A percentile compares a stretch with the other conserved stretches of the same genome.
Evolutionary conservation across 352 stramenopile genomes (phyloP).

Genomic region (Phytophthora cajani): DNA sequence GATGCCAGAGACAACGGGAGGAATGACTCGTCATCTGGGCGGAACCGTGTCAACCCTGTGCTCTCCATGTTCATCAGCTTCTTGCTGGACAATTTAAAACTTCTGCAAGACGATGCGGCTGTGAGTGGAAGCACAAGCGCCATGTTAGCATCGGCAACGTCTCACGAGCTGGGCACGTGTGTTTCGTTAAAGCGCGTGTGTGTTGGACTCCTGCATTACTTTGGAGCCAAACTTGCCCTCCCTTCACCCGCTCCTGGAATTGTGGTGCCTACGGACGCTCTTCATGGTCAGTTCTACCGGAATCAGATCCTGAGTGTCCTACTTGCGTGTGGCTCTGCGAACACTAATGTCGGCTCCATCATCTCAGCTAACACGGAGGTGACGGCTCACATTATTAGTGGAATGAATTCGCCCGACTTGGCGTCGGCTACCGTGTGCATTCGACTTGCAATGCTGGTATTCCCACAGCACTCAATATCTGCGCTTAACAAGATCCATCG

Average conservation of each 20-base stretch:
- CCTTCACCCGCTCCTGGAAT: slow-evolving; percentile 9
- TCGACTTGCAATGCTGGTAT: slow-evolving; percentile 85
- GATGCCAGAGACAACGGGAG: slow-evolving; percentile 20
- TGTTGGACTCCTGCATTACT: slow-evolving; percentile 74
- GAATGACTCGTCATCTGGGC: slow-evolving; percentile 14
- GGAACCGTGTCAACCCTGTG: slow-evolving; percentile 53
- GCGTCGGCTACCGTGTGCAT: slow-evolving; percentile 79
- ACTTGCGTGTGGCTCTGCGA: slow-evolving; percentile 69
- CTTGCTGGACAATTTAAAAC: slow-evolving; percentile 71
- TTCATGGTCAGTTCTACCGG: slow-evolving; percentile 67
- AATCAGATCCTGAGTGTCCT: slow-evolving; percentile 86
- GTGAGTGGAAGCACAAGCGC: not conserved
- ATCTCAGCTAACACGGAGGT: slow-evolving; percentile 66
- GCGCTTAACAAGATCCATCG: slow-evolving; percentile 73
- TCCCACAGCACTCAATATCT: slow-evolving; percentile 81
- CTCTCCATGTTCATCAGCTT: slow-evolving; percentile 61
- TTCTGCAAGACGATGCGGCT: slow-evolving; percentile 19
- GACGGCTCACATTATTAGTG: slow-evolving; percentile 63
- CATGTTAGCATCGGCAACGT: not conserved
- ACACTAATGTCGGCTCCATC: slow-evolving; percentile 65
- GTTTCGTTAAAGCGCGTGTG: slow-evolving; percentile 70
- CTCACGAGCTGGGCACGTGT: slow-evolving; percentile 30
- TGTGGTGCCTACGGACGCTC: slow-evolving; percentile 18
- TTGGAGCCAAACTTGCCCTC: slow-evolving; percentile 30
- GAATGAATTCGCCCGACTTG: slow-evolving; percentile 68